Base-by-base conservation (phyloP, 139 green algal genomes). In the Ettlia oleoabundans region DNA sequence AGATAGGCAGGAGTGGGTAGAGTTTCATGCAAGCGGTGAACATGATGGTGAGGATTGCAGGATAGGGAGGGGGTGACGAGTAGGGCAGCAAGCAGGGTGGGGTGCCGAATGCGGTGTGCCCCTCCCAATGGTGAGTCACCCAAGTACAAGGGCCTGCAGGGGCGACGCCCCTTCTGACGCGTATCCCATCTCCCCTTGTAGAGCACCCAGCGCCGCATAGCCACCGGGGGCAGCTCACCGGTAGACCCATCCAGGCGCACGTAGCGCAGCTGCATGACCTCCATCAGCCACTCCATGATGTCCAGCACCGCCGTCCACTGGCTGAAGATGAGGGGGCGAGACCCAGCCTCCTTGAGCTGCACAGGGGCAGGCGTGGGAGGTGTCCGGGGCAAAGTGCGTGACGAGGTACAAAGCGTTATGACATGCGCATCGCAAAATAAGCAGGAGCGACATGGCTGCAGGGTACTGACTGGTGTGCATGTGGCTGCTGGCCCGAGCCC, bases 231-330 rank as follows among this genome's bases (percentile, higher is more conserved):
- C n/a, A n/a, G n/a, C 72, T 24, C 73, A 80, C 73, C 73, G 0
- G 94, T 98, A 73, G 43, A 89, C 52, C 96, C 96, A 83, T 98
- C 96, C 66, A 99, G 89, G 15, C 96, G 87, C 43, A 94, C 82
- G 85, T 93, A 98, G 4, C 69, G 71, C 32, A 94, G 82, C 32
- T 74, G 78, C 71, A 96, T 73, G 24, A 90, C 73, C 33, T 91
- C 70, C 74, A 97, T 91, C 81, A 95, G 90, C 91, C 90, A 95
- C 89, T 98, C 96, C 77, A 98, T 85, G 62, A 99, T 89, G 85
- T 98, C 96, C 76, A 99, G 88, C 86, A 97, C 83, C 6, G 86
- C 86, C 0, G 95, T 98, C 94, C 95, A 98, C 82, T 98, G 92
- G 76, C 86, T 92, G 90, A 97, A 97, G 62, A 98, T 95, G 40